Evolutionary conservation across 257 asterid species (phyloP).

Genomic region (Oldenlandia corymbosa): DNA sequence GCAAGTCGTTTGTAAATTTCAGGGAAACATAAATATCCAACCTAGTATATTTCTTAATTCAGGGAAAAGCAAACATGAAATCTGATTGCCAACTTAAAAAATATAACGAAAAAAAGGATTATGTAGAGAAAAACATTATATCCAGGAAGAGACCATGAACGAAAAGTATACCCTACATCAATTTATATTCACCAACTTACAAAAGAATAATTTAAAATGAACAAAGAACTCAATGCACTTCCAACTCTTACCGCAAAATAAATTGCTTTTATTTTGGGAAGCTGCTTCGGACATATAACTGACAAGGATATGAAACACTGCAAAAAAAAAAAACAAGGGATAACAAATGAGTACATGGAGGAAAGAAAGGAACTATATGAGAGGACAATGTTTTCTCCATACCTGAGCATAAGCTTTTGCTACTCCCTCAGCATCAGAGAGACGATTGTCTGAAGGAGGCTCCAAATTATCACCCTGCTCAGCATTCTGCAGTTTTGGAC

Average conservation of each 20-base stretch:
- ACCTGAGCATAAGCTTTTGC: slow-evolving; percentile 90
- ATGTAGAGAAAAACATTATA: not conserved
- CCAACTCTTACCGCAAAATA: slow-evolving; percentile 61
- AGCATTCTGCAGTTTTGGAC: slow-evolving; percentile 46
- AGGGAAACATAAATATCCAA: not conserved
- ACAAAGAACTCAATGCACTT: slow-evolving; percentile 10
- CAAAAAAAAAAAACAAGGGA: slow-evolving; percentile 24
- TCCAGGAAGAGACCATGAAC: not conserved
- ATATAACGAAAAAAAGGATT: not conserved
- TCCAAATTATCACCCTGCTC: slow-evolving; percentile 56
- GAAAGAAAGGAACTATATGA: not conserved
- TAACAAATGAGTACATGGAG: too few species aligned
- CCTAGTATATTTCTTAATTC: not conserved
- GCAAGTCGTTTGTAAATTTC: not conserved
- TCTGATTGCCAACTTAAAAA: not conserved
- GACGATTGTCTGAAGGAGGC: slow-evolving; percentile 48
- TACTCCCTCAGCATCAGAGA: slow-evolving; percentile 75
- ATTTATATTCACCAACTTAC: not conserved
- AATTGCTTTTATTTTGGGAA: slow-evolving; percentile 72
- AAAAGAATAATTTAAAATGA: not conserved
- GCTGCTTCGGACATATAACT: slow-evolving; percentile 90
- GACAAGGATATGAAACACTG: slow-evolving; percentile 88
- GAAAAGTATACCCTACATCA: not conserved
- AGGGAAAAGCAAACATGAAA: not conserved
- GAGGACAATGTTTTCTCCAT: slow-evolving; percentile 6